A percentile compares a stretch with the other conserved stretches of the same genome.
These are phyloP conservation scores for Hypsizygus marmoreus DNA, from an alignment of 768 basidiomycete genomes.

Conservation along the genomic window DNA sequence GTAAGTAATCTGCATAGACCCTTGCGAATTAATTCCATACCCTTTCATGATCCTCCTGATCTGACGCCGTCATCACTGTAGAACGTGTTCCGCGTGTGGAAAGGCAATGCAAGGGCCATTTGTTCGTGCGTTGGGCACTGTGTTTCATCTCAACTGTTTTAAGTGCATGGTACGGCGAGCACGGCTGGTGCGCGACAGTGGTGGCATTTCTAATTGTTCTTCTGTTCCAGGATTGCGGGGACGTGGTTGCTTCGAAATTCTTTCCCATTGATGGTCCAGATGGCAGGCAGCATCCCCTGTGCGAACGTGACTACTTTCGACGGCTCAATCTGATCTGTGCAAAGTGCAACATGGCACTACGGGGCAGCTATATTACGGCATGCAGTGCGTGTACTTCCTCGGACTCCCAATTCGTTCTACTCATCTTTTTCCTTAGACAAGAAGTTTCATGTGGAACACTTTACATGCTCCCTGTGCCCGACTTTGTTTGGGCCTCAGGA, in stretches of 20 bases:
- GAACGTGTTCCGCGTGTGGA: slow-evolving; percentile 76
- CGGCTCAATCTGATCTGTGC: slow-evolving; percentile 95
- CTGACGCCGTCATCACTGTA: slow-evolving; percentile 32
- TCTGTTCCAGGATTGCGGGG: slow-evolving; percentile 83
- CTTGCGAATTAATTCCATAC: slow-evolving; percentile 10
- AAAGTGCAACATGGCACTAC: slow-evolving; percentile 90
- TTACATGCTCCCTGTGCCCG: slow-evolving; percentile 96
- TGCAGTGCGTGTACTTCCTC: slow-evolving; percentile 66
- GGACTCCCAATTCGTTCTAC: slow-evolving; percentile 7
- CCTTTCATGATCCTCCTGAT: slow-evolving; percentile 24
- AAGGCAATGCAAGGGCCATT: slow-evolving; percentile 92
- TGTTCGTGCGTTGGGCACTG: slow-evolving; percentile 90
- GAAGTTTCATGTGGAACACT: slow-evolving; percentile 99
- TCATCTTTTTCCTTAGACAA: slow-evolving; percentile 60
- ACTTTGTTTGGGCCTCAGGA: slow-evolving; percentile 97
- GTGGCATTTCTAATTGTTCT: not conserved
- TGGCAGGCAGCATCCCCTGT: slow-evolving; percentile 89
- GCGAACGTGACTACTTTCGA: slow-evolving; percentile 97
- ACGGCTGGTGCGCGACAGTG: slow-evolving; percentile 11
- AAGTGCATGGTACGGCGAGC: slow-evolving; percentile 81
- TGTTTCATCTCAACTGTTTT: slow-evolving; percentile 98
- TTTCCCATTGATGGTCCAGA: slow-evolving; percentile 96
- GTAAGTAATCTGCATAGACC: slow-evolving; percentile 41
- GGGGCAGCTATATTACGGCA: slow-evolving; percentile 98
- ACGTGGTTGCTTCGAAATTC: slow-evolving; percentile 97